These are phyloP conservation scores for Posidonia oceanica DNA, from an alignment of 116 monocot genomes.

Conservation along the genomic window DNA sequence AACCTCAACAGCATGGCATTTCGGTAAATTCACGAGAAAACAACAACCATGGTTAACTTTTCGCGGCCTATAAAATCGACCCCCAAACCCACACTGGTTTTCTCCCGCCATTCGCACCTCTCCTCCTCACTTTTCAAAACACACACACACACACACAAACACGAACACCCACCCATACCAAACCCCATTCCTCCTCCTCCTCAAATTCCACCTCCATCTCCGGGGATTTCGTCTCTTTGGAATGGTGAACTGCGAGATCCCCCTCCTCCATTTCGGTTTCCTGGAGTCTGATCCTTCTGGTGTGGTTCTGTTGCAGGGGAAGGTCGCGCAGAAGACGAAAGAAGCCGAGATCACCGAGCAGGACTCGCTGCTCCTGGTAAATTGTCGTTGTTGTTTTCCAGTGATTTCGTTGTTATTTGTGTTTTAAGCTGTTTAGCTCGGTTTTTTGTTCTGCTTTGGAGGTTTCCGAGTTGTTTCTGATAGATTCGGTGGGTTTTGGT, in stretches of 20 bases:
- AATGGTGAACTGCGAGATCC: slow-evolving; percentile 2
- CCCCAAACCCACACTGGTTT: background rate
- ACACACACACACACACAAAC: background rate
- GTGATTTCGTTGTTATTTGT: background rate
- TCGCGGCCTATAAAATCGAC: background rate
- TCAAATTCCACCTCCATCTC: background rate
- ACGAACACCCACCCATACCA: background rate
- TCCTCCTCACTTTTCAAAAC: slow-evolving; percentile 1
- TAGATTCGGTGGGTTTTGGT: no score
- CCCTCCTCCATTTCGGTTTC: background rate
- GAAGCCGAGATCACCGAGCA: slow-evolving; percentile 98
- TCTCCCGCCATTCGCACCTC: slow-evolving; percentile 8
- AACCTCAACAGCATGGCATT: no score
- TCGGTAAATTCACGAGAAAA: no score
- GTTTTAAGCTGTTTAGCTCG: background rate
- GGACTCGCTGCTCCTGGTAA: slow-evolving; percentile 94
- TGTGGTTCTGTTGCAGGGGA: slow-evolving; percentile 37
- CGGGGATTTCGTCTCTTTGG: background rate
- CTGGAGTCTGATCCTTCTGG: background rate
- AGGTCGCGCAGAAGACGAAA: slow-evolving; percentile 64
- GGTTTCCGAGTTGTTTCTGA: no score
- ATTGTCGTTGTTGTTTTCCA: background rate
- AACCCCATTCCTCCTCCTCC: background rate
- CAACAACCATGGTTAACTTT: background rate
- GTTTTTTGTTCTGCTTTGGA: background rate